Conservation (phyloP, 2,329 filamentous ascomycete species). For the Didymella segeticola region DNA sequence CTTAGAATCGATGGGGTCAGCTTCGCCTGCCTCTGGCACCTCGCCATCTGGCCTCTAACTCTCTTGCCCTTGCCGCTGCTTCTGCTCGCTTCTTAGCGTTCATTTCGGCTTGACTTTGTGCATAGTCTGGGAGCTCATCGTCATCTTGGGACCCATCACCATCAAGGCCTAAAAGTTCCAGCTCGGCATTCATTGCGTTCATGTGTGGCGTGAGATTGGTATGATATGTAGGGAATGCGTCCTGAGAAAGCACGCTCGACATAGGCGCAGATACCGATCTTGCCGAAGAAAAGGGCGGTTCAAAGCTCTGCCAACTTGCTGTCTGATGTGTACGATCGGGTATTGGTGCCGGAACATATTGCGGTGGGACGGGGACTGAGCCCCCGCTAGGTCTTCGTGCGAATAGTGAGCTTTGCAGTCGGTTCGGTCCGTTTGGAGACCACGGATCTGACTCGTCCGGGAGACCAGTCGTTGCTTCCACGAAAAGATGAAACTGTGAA, state of each 20-base stretch:
- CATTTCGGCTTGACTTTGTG: conserved; percentile 56
- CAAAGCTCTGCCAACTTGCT: conserved; percentile 39
- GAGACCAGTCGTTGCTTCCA: conserved; percentile 48
- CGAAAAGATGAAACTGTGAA: conserved; percentile 49
- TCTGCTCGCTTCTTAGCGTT: conserved; percentile 48
- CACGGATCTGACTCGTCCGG: conserved; percentile 38
- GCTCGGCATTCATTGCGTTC: conserved; percentile 36
- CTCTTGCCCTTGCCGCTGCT: conserved; percentile 53
- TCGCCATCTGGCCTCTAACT: conserved; percentile 54
- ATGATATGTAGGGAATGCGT: conserved; percentile 16
- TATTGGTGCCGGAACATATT: conserved; percentile 23
- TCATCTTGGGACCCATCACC: conserved; percentile 42
- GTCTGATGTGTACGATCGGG: conserved; percentile 18
- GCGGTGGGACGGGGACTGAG: conserved; percentile 33
- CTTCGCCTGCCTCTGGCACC: conserved; percentile 17
- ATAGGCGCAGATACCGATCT: conserved; percentile 17
- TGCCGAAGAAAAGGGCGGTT: conserved; percentile 22
- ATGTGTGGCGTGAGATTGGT: conserved; percentile 29
- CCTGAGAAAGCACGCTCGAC: conserved; percentile 15
- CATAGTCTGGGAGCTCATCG: conserved; percentile 56
- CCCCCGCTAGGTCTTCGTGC: conserved; percentile 37
- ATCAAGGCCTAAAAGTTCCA: conserved; percentile 40
- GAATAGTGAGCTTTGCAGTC: conserved; percentile 45
- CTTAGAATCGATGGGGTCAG: not conserved
- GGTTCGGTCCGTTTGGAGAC: conserved; percentile 41